A percentile compares a stretch with the other conserved stretches of the same genome.
These are phyloP conservation scores for Jamesozyma rosinii DNA, from an alignment of 805 yeast species.

Conservation along the genomic window DNA sequence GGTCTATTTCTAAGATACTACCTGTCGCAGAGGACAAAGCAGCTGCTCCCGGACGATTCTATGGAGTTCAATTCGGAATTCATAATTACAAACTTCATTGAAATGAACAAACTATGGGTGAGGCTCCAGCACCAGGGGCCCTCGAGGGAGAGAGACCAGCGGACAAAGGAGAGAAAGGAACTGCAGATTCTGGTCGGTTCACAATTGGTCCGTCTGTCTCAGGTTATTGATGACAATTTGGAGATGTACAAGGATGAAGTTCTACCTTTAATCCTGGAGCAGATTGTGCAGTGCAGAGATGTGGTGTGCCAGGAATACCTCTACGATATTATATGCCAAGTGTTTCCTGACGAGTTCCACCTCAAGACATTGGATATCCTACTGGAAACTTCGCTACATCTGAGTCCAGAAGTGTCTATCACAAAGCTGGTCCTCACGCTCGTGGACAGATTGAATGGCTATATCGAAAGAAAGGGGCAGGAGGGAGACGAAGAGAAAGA, in stretches of 20 bases:
- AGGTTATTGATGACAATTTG: slow-evolving; percentile 65
- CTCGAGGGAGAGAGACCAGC: slow-evolving; percentile 63
- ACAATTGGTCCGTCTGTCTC: slow-evolving; percentile 80
- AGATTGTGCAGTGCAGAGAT: slow-evolving; percentile 86
- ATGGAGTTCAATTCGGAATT: slow-evolving; percentile 45
- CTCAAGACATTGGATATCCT: slow-evolving; percentile 59
- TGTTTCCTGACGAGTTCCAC: slow-evolving; percentile 90
- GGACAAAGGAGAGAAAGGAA: slow-evolving; percentile 76
- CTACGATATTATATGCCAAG: slow-evolving; percentile 84
- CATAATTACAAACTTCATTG: slow-evolving; percentile 78
- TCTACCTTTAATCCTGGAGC: slow-evolving; percentile 76
- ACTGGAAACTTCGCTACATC: slow-evolving; percentile 52
- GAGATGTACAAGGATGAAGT: slow-evolving; percentile 40
- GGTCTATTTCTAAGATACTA: slow-evolving; percentile 88
- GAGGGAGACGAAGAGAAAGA: neutral
- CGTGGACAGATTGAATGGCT: slow-evolving; percentile 49
- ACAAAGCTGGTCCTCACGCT: slow-evolving; percentile 59
- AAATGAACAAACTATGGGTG: slow-evolving; percentile 98
- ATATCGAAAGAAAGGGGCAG: slow-evolving; percentile 9
- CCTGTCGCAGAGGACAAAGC: slow-evolving; percentile 70
- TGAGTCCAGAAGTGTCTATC: slow-evolving; percentile 64
- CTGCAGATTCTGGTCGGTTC: slow-evolving; percentile 88
- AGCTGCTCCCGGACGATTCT: slow-evolving; percentile 23
- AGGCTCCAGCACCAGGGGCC: slow-evolving; percentile 94
- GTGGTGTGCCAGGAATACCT: slow-evolving; percentile 86